Conservation (phyloP, 2,329 filamentous ascomycete genomes). For the Nemania sp. region DNA sequence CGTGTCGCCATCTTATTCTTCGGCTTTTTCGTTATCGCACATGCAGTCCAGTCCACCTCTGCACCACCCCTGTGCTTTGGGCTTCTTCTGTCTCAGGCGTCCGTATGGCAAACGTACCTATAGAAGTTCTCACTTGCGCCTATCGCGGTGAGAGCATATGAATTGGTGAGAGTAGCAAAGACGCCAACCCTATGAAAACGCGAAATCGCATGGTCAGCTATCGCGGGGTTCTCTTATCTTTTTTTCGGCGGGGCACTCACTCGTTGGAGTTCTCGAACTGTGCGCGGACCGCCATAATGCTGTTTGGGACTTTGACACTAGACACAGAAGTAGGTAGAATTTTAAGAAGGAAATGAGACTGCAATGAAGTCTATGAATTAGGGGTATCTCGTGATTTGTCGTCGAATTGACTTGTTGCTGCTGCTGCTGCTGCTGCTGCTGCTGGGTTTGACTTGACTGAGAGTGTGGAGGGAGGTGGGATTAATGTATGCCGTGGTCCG, state of each 20-base stretch:
- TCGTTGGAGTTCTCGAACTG: conserved; percentile 94
- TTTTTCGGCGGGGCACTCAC: conserved; percentile 64
- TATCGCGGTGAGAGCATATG: conserved; percentile 92
- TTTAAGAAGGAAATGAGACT: conserved; percentile 23
- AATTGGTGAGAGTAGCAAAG: conserved; percentile 96
- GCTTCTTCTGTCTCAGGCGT: neutral
- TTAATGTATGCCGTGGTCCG: conserved; percentile 31
- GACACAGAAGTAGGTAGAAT: conserved; percentile 39
- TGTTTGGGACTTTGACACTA: conserved; percentile 41
- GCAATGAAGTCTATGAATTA: neutral
- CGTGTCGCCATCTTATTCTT: neutral
- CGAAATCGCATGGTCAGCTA: conserved; percentile 37
- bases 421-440: too few species aligned
- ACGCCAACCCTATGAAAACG: conserved; percentile 82
- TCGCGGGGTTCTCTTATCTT: conserved; percentile 37
- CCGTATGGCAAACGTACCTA: conserved; percentile 65
- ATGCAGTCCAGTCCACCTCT: conserved; percentile 2
- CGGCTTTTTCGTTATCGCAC: conserved; percentile 6
- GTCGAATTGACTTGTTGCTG: conserved; percentile 16
- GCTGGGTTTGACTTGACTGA: conserved; percentile 8
- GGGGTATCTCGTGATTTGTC: conserved; percentile 1
- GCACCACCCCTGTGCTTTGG: neutral
- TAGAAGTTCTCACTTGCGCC: conserved; percentile 99
- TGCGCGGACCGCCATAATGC: conserved; percentile 73
- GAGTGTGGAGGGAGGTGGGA: conserved; percentile 32